A percentile compares a stretch with the other conserved stretches of the same genome.
These are phyloP conservation scores for Beauveria brongniartii DNA, from an alignment of 2,329 filamentous ascomycete genomes.

Conservation along the genomic window DNA sequence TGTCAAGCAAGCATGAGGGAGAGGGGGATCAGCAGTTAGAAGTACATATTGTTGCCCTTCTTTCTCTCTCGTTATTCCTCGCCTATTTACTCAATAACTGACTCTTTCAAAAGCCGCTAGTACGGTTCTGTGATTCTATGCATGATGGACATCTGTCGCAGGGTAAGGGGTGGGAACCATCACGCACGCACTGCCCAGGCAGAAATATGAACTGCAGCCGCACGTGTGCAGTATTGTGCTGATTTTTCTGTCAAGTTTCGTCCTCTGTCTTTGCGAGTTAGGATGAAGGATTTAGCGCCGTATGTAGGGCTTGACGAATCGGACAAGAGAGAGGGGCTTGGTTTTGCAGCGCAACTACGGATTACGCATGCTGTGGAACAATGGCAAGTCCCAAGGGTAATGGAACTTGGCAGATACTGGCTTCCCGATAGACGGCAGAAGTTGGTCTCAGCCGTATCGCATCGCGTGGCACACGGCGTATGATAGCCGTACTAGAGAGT, in stretches of 20 bases:
- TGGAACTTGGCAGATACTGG: conserved; percentile 1
- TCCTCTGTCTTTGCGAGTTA: not conserved
- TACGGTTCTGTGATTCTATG: not conserved
- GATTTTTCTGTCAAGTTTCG: not conserved
- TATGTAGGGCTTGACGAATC: not conserved
- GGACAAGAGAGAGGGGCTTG: not conserved
- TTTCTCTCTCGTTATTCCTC: not conserved
- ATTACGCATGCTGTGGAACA: not conserved
- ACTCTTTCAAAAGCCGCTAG: conserved; percentile 1
- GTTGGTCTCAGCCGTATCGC: not conserved
- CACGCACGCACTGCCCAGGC: not conserved
- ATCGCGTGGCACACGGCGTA: not conserved
- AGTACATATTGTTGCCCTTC: not conserved
- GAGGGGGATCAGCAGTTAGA: not conserved
- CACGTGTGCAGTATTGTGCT: not conserved
- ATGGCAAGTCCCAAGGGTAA: not conserved
- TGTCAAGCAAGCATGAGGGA: not conserved
- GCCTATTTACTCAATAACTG: not conserved
- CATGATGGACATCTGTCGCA: not conserved
- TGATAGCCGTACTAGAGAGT: not conserved
- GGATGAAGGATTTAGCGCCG: not conserved
- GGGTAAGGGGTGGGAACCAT: not conserved
- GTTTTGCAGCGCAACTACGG: not conserved
- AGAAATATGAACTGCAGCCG: not conserved
- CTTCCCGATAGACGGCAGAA: not conserved